Base-by-base conservation (phyloP, 2,329 filamentous ascomycete species). In the Fusarium sp. region DNA sequence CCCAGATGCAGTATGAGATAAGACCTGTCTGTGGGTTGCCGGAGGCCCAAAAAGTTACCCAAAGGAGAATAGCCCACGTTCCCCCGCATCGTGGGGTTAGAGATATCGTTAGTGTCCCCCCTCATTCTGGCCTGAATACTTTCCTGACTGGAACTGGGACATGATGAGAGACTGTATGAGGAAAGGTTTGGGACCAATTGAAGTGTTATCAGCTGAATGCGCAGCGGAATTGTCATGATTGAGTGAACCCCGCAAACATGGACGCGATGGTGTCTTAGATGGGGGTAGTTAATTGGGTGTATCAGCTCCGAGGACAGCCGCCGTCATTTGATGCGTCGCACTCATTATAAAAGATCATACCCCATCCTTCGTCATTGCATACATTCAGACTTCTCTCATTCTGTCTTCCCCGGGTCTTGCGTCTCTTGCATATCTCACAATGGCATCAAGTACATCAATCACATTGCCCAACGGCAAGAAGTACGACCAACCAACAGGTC, bases 401-500 rank as follows among this genome's bases (percentile, higher is more conserved):
- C 30, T 12, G 7, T 10, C 25, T n/a, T 37, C 21, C 30, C 25
- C 10, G 21, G 43, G n/a, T 8, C 12, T 4, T 2, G 5, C 8
- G 13, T 35, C 15, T 47, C 25, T 56, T 21, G 19, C 3, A 32
- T 53, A 44, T 44, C 30, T 21, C 18, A 28, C 10, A 32, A 74
- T 75, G 73, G 54, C 71, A 25, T 75, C 74, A 32, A 54, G 72
- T 37, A 68, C 67, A 7, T 50, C 69, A 38, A 72, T 77, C 32
- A 64, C 72, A 9, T 53, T 77, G 61, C 78, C 78, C 42, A 80
- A 80, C 18, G 78, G 78, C 58, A 70, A 75, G 9, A 78, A 70
- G 37, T 81, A 80, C 73, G 78, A 92, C 85, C 78, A 79, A 33
- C 78, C 78, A 2, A 77, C 74, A 1, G 78, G 78, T 35, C 69